phyloP scores from a whole-genome alignment of 805 yeast genomes.

The Starmerella vaccinii region DNA sequence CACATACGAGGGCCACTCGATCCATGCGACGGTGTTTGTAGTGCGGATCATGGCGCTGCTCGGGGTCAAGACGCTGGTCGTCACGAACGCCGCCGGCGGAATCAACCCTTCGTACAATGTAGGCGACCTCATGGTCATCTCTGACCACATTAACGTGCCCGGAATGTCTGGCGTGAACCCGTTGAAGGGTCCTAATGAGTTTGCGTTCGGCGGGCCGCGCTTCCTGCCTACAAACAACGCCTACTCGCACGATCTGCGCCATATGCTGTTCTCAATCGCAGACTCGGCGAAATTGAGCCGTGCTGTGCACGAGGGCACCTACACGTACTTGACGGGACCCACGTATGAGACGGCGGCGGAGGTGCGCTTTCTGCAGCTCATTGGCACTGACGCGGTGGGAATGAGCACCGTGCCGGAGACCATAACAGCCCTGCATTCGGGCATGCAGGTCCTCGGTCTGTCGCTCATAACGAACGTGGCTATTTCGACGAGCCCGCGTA shows the following conservation, averaged over 20 bases:
- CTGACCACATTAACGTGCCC: conserved; percentile 82
- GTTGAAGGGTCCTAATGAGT: conserved; percentile 75
- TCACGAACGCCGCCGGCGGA: conserved; percentile 97
- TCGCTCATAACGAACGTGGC: conserved; percentile 80
- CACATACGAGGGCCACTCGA: conserved; percentile 83
- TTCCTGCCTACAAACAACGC: conserved; percentile 85
- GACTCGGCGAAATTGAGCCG: conserved; percentile 41
- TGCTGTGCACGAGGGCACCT: conserved; percentile 73
- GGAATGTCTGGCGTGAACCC: conserved; percentile 87
- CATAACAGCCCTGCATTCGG: conserved; percentile 80
- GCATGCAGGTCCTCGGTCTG: conserved; percentile 70
- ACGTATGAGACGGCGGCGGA: conserved; percentile 91
- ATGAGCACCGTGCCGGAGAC: conserved; percentile 98
- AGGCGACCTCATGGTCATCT: conserved; percentile 85
- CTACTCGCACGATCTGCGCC: conserved; percentile 64
- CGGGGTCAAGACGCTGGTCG: conserved; percentile 54
- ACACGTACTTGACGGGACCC: conserved; percentile 82
- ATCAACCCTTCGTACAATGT: conserved; percentile 53
- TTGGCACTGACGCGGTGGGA: conserved; percentile 93
- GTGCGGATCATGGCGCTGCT: conserved; percentile 60
- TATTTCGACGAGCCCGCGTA: conserved; percentile 43
- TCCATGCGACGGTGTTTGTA: conserved; percentile 75
- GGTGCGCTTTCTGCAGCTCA: conserved; percentile 53
- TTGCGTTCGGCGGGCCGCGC: conserved; percentile 62
- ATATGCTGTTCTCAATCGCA: conserved; percentile 47